Base-by-base conservation (phyloP, 495 filamentous ascomycete species). In the Aspergillus cristatus region DNA sequence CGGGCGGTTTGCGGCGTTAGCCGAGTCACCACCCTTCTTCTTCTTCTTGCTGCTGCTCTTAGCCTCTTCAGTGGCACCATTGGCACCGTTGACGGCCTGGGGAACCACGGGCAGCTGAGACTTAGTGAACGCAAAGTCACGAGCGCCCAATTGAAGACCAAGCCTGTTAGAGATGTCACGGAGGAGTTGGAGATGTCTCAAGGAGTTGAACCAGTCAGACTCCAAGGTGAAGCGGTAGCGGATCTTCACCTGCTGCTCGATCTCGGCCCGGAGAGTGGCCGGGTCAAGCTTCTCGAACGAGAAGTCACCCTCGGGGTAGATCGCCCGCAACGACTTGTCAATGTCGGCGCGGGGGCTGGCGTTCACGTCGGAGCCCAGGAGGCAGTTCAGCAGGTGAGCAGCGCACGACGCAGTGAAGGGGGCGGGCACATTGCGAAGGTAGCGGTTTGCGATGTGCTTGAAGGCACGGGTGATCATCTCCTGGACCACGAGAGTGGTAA, bases 391-490 rank as follows among this genome's bases (percentile, higher is more conserved):
- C 41, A 99, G 69, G 58, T 99, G 93, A 7, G 87, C 68, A 44
- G 90, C 57, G 58, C 84, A 90, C 14, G 82, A 67, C 17, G 83
- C 70, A 16, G 81, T 77, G 36, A 96, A 76, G 5, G 81, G 76
- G 37, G 78, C 66, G 11, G 93, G 85, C n/a, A 97, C 62, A 34
- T 82, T 75, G 43, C 83, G 79, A 43, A 97, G 66, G 53, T 90
- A 82, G 48, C 72, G 67, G 62, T 84, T 79, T 14, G 84, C 76
- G 44, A 91, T 64, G 61, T 99, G 88, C 75, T 99, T 99, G 72
- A 95, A 94, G 15, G 78, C 78, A 68, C 93, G 79, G 10, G 84
- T 74, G 50, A 97, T 74, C 83, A 96, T 96, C 67, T 99, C 93
- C 54, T 93, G 87, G 17, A 82, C 64, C 37, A 83, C 72, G 28